Evolutionary conservation across 768 basidiomycete species (phyloP), one percentile per base, ranked within the genome.

Genomic region (Hortiboletus campestris): DNA sequence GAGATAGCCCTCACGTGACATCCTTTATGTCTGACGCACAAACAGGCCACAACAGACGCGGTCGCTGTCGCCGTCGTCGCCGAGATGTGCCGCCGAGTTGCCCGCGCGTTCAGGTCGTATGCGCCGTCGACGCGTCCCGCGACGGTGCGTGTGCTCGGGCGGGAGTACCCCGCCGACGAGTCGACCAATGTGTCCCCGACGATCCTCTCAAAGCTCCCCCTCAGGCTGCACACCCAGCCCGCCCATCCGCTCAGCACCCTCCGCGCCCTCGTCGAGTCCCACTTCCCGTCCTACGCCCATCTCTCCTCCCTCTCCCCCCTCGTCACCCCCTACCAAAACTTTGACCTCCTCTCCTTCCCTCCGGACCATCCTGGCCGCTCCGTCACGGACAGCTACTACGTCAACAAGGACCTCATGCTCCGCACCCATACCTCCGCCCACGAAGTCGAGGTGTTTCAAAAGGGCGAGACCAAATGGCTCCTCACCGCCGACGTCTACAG

Each of bases 341-440:
- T 99, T 71, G 97, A 99, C 73, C 91, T 96, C 62, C 85, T 99
- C 32, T 94, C 92, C 4, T 98, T 99, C 74, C 88, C 96, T 0
- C 64, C 75, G 14, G 94, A 98, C 76, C 97, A 99, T 70, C 94
- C 96, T 1, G 96, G 97, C 17, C 84, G 97, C 56, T 80, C 89
- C 22, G 77, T 84, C 43, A 91, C 91, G 41, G 97, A 99, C 76
- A 91, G 89, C 66, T 99, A 99, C 78, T 99, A 99, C 74, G 78
- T 97, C 67, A 98, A 98, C 76, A 82, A 80, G 64, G 76, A 85
- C 63, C 77, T 88, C 66, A 94, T 99, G 92, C 84, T 99, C 36
- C 88, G 97, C 40, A 98, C 97, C 0, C 97, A 99, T 70, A 98
- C 97, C 1, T 94, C 91, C n/a, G 93, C 97, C 5, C 97, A 99